Evolutionary conservation across 2,329 filamentous ascomycete species (phyloP), one percentile per base, ranked within the genome.

Genomic region (Fusarium cyanostomum): DNA sequence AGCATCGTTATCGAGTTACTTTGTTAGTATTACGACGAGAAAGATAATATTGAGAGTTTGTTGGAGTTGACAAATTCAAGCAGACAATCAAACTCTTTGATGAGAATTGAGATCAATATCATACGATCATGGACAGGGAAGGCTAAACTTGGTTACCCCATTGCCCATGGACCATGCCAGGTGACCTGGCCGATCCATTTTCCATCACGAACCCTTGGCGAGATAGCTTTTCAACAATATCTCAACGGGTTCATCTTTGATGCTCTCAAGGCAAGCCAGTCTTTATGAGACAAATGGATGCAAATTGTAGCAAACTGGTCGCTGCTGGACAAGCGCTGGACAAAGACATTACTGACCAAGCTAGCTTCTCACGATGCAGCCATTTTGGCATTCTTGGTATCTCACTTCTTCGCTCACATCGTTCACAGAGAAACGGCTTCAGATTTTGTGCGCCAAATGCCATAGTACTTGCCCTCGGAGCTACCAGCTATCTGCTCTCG

Each of bases 381-480:
- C 60, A 51, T 54, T 54, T 61, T 51, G 57, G 67, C 64, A 66
- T 66, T 66, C 53, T 51, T 62, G 66, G 59, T 71, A 71, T 71
- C 68, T 71, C 68, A 71, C 65, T 52, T 68, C 59, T 59, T 68
- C 51, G 48, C 59, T 66, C 63, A 67, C 64, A 66, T 67, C 65
- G 57, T 62, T 62, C 64, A 71, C 68, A 64, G 59, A 71, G 64
- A 71, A 64, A 64, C 53, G 68, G 64, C 64, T 71, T 71, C 61
- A 69, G 61, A 66, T 78, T 77, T 76, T 77, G 75, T 81, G 78
- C 79, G 79, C 78, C 78, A 80, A 80, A 80, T 79, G 77, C 74
- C 78, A 79, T 77, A 75, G 77, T 79, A 79, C 77, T 79, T 80
- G 80, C 77, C 78, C 72, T 78, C 77, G 72, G 74, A 79, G 77